Conservation (phyloP, 1,139 yeast species). For the Saccharomycopsis phalli region DNA sequence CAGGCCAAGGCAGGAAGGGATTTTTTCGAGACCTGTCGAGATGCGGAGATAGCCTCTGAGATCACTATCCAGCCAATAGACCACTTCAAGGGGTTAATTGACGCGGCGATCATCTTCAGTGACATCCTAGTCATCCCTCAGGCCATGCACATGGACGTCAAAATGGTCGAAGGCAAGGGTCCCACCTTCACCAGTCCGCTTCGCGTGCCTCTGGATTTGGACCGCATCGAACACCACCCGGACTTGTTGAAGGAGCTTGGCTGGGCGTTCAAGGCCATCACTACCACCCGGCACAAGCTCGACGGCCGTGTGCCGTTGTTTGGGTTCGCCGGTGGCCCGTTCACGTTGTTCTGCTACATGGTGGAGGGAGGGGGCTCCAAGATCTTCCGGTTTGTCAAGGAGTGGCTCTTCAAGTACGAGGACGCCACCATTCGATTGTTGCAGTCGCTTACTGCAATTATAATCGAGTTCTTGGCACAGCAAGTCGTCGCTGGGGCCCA, state of each 20-base stretch:
- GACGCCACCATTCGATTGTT: constrained; percentile 62
- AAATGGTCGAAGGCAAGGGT: constrained; percentile 92
- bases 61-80: constrained; percentile 94
- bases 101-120: constrained; percentile 93
- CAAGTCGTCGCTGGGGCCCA: constrained; percentile 98
- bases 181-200: constrained; percentile 89
- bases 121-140: constrained; percentile 96
- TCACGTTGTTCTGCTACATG: constrained; percentile 96
- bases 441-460: constrained; percentile 77
- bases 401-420: constrained; percentile 82
- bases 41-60: constrained; percentile 86
- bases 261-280: constrained; percentile 92
- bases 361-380: constrained; percentile 96
- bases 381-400: constrained; percentile 82
- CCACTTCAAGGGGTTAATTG: constrained; percentile 80
- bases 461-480: constrained; percentile 84
- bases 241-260: constrained; percentile 71
- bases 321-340: constrained; percentile 97
- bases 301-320: constrained; percentile 87
- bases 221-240: constrained; percentile 47
- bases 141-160: constrained; percentile 94
- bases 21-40: constrained; percentile 88
- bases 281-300: constrained; percentile 74
- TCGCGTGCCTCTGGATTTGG: constrained; percentile 61
- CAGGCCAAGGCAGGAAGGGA: constrained; percentile 79